Evolutionary conservation across 75 land plant genomes (phyloP), one percentile per base, ranked within the genome.

Genomic region (Pinus tabuliformis): DNA sequence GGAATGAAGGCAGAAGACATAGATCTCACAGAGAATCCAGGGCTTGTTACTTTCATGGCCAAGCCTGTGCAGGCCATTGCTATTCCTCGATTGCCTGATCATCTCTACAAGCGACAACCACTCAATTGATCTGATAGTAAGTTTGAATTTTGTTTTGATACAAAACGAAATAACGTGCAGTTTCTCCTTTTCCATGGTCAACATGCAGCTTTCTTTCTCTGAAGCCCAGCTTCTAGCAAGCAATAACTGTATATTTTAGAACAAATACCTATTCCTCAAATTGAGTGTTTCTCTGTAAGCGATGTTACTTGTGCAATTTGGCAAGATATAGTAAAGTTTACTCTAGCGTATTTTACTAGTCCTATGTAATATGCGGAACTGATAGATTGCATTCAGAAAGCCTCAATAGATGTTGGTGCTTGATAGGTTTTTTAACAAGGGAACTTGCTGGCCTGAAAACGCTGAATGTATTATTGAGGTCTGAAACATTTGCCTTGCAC

Each of bases 11-110:
- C 84, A 0, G 87, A 91, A 74, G 85, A 87, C 26, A 86, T 93
- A 3, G 94, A 96, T 78, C 75, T 96, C 92, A 74, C 89, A 21
- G 97, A 96, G 81, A 83, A 82, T 18, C 97, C 99, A 0, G 99
- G 97, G 56, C 85, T 94, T 54, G 98, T 93, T 15, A 91, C 94
- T n/a, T 95, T 89, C 88, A 95, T 95, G 98, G 73, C 81, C 14
- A 88, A 82, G 26, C 94, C 98, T 0, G 11, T 95, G 30, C 76
- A 89, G 49, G 94, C 94, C 15, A 85, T 89, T 18, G 83, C 97
- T 6, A 88, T 81, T 11, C 94, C 96, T 22, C 81, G 98, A 72
- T 70, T 95, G 73, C 78, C 90, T 21, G 75, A 57, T 0, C 77
- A 84, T 57, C 75, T 91, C 72, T 88, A 88, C 83, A 79, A 82